phyloP scores from a whole-genome alignment of 352 stramenopile species.

The Phytophthora uliginosa region DNA sequence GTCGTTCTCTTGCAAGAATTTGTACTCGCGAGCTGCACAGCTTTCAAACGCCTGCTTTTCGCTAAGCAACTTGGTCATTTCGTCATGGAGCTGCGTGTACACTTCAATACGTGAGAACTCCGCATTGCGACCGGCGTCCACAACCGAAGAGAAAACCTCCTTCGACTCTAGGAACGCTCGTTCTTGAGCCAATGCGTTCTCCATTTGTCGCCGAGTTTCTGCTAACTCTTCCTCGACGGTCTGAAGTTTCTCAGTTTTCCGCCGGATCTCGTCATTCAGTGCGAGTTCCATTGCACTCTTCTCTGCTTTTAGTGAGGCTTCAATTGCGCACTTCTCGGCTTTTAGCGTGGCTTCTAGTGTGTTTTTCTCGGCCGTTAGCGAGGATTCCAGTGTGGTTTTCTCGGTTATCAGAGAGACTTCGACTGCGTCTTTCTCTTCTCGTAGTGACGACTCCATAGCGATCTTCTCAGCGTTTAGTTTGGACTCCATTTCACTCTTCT shows the following conservation, averaged over 20 bases:
- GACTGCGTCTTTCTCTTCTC: neutral
- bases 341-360: neutral
- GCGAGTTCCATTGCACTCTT: conserved; percentile 13
- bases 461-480: conserved; percentile 5
- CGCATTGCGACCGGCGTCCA: neutral
- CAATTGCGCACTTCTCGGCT: conserved; percentile 17
- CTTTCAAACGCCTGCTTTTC: conserved; percentile 17
- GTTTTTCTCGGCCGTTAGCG: neutral
- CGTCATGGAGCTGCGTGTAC: conserved; percentile 29
- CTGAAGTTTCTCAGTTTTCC: conserved; percentile 12
- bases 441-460: neutral
- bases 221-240: conserved; percentile 25
- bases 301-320: neutral
- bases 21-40: conserved; percentile 15
- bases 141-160: conserved; percentile 20
- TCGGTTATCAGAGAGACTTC: neutral
- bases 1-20: conserved; percentile 24
- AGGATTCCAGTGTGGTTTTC: neutral
- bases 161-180: conserved; percentile 23
- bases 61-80: conserved; percentile 20
- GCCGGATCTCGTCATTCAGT: conserved; percentile 15
- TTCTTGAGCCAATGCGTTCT: conserved; percentile 22
- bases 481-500: conserved; percentile 20
- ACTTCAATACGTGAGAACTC: conserved; percentile 24
- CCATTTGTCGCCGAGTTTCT: conserved; percentile 19